These are phyloP conservation scores for Hemisphaericaspora subhashii DNA, from an alignment of 1,139 yeast species.

Conservation along the genomic window DNA sequence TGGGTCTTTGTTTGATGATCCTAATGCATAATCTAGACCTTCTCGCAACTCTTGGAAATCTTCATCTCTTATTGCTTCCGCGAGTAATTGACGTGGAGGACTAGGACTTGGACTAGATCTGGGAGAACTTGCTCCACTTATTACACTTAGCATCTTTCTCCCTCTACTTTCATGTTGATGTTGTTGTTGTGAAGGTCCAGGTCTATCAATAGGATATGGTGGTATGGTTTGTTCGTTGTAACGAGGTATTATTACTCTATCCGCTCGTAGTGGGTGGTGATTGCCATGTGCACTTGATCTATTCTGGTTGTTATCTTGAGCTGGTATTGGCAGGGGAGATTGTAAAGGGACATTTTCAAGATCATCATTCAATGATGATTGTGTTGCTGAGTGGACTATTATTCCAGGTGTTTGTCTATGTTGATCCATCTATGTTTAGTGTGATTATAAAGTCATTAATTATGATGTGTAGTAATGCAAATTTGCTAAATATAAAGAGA, in stretches of 20 bases:
- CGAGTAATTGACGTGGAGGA: background rate
- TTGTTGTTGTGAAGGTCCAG: background rate
- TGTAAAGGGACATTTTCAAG: background rate
- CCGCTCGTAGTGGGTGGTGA: background rate
- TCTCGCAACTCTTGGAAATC: slow-evolving; percentile 38
- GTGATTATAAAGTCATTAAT: background rate
- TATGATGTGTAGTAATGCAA: background rate
- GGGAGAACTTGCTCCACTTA: background rate
- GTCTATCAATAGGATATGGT: background rate
- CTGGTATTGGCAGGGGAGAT: background rate
- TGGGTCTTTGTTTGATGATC: slow-evolving; percentile 25
- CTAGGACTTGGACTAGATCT: background rate
- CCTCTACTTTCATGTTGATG: background rate
- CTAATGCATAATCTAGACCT: slow-evolving; percentile 41
- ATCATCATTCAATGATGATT: background rate
- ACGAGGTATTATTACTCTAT: background rate
- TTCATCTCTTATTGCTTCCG: slow-evolving; percentile 14
- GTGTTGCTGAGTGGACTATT: background rate
- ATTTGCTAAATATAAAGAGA: too few species aligned
- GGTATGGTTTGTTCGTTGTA: background rate
- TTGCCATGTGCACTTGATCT: background rate
- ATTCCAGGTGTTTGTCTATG: background rate
- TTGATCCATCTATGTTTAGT: background rate
- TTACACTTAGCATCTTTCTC: background rate
- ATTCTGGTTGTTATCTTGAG: background rate